Conservation (phyloP, 805 yeast species). For the Sugiyamaella smithiae region DNA sequence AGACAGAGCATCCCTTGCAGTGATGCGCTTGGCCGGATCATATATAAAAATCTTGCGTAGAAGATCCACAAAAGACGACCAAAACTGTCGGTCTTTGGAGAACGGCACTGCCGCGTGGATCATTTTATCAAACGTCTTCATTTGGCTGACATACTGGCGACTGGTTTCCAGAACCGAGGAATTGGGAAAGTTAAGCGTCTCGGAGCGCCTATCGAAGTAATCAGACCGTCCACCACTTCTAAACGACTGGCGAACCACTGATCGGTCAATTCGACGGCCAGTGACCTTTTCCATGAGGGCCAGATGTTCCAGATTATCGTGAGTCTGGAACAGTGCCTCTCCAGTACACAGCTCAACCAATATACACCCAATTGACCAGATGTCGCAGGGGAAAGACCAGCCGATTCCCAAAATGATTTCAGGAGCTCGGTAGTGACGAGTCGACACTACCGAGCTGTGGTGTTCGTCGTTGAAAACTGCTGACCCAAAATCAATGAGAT, state of each 20-base stretch:
- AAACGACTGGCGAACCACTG: slow-evolving; percentile 27
- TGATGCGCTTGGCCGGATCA: slow-evolving; percentile 68
- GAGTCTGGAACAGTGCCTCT: slow-evolving; percentile 90
- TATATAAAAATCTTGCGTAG: slow-evolving; percentile 62
- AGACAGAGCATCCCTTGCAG: slow-evolving; percentile 70
- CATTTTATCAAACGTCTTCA: slow-evolving; percentile 33
- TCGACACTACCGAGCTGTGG: slow-evolving; percentile 87
- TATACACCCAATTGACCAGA: slow-evolving; percentile 96
- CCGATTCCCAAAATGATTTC: slow-evolving; percentile 93
- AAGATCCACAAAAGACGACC: slow-evolving; percentile 79
- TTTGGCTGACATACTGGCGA: slow-evolving; percentile 35
- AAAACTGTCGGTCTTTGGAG: slow-evolving; percentile 50
- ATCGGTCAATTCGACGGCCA: slow-evolving; percentile 42
- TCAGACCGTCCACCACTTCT: slow-evolving; percentile 22
- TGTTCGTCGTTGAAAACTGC: slow-evolving; percentile 93
- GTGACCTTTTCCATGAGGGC: slow-evolving; percentile 89
- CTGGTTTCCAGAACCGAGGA: slow-evolving; percentile 37
- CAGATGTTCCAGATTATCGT: slow-evolving; percentile 89
- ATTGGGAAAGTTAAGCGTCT: slow-evolving; percentile 37
- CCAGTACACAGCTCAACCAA: slow-evolving; percentile 90
- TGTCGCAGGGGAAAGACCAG: slow-evolving; percentile 95
- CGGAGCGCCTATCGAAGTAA: slow-evolving; percentile 32
- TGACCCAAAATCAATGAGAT: slow-evolving; percentile 94
- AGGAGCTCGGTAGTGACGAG: slow-evolving; percentile 96
- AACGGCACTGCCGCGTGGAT: slow-evolving; percentile 21